These are phyloP conservation scores for Cladochytrium replicatum DNA, from an alignment of 192 early-diverging fungal species.

Conservation along the genomic window DNA sequence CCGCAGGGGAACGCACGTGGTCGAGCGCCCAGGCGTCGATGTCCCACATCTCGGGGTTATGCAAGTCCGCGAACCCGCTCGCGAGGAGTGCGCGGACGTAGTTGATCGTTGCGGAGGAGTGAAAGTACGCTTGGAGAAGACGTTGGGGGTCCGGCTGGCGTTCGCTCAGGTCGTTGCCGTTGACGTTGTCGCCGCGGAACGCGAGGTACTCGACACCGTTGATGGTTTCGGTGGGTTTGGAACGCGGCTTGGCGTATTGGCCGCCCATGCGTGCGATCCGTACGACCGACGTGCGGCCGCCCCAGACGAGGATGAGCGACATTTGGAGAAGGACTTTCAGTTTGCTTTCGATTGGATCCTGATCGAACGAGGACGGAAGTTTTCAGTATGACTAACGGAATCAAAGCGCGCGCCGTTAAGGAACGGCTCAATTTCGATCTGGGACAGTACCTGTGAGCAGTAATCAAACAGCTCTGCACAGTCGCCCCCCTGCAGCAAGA, in stretches of 20 bases:
- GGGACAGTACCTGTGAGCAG: slow-evolving; percentile 64
- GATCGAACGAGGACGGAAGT: too few relatives aligned
- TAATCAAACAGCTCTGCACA: slow-evolving; percentile 99
- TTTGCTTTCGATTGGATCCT: slow-evolving; percentile 86
- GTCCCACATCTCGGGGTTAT: slow-evolving; percentile 65
- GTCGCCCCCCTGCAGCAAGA: slow-evolving; percentile 95
- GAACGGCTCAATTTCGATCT: neutral
- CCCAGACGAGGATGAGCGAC: slow-evolving; percentile 92
- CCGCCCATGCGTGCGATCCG: slow-evolving; percentile 98
- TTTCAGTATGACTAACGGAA: too few relatives aligned
- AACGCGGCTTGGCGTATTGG: slow-evolving; percentile 97
- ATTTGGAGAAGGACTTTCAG: slow-evolving; percentile 96
- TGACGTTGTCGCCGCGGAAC: slow-evolving; percentile 97
- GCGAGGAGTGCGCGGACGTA: slow-evolving; percentile 79
- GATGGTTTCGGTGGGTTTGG: slow-evolving; percentile 77
- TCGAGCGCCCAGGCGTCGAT: slow-evolving; percentile 71
- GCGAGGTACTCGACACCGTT: slow-evolving; percentile 74
- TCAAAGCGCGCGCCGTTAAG: too few relatives aligned
- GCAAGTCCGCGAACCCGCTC: slow-evolving; percentile 84
- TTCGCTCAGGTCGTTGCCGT: slow-evolving; percentile 78
- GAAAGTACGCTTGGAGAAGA: slow-evolving; percentile 88
- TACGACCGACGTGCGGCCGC: slow-evolving; percentile 82
- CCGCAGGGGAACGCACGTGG: slow-evolving; percentile 70
- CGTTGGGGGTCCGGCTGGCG: slow-evolving; percentile 87
- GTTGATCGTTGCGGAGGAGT: slow-evolving; percentile 93